Evolutionary conservation across 768 basidiomycete genomes (phyloP), one percentile per base, ranked within the genome.

Genomic region (Lentinus brumalis): DNA sequence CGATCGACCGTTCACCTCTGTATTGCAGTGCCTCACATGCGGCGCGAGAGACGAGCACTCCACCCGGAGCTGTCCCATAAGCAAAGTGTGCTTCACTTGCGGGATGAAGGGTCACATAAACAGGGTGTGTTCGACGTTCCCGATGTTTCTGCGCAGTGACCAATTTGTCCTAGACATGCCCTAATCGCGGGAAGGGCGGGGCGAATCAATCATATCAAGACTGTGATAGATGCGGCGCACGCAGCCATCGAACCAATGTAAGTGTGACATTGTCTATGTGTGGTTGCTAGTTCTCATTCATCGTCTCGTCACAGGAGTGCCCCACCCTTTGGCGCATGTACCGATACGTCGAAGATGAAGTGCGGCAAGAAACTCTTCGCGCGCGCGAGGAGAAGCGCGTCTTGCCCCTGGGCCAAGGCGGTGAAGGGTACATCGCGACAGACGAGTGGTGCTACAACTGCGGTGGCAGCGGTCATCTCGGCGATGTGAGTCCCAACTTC

Each of bases 371-470:
- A 6, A 81, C 80, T 44, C 71, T 88, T 2, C 68, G 70, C 16
- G 66, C 61, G 18, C 84, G 90, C 32, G 78, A 81, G 60, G 70
- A 76, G 30, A 88, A 81, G 69, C 80, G 77, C 45, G 70, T 75
- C 4, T 69, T 86, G 6, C 68, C 69, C 12, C 73, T 91, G 7
- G 89, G 91, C 11, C 69, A 86, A 57, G 91, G 92, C 14, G 89
- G 91, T 10, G 92, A 92, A 71, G 89, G 87, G 6, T 92, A 88
- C 71, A 86, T 93, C 56, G 88, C 83, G 5, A 72, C 74, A 38
- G 89, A 91, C 68, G 78, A 84, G 65, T 93, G 88, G 88, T 94
- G 92, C 71, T 91, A 92, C 69, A 90, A 89, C 65, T 94, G 92
- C 64, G 92, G 88, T 44, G 76, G 75, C 31, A 72, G 73, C 53